Evolutionary conservation across 768 basidiomycete genomes (phyloP), one percentile per base, ranked within the genome.

Genomic region (Tephrocybe rancida): DNA sequence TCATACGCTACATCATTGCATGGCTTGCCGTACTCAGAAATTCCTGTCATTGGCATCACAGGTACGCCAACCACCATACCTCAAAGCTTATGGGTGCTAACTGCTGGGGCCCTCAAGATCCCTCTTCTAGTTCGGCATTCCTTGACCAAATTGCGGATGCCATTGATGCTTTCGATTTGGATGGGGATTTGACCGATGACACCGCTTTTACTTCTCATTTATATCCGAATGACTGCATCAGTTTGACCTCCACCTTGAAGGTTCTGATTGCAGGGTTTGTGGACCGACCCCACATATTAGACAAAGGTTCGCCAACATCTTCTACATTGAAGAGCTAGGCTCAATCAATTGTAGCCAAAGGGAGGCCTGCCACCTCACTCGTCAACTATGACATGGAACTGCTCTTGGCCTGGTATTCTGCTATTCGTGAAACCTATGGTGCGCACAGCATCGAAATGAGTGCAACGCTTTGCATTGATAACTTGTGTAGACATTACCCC

Each of bases 321-420:
- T 25, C 39, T 13, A 22, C 45, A 29, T 16, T 1, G 22, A 0
- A 46, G 10, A 24, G 41, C 2, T 49, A 41, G 30, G 50, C 44
- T 42, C 50, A 37, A 43, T 38, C 35, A 3, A 10, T 42, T 48
- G 3, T 53, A 79, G 77, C 71, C 10, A 83, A 78, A 55, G 77
- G 79, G 24, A 82, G 76, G 54, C 62, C 79, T 0, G 59, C 78
- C 1, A 70, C 74, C 0, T 83, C 85, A 0, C 65, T 88, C 26
- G 84, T 86, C 3, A 75, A 67, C 34, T 83, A 82, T 60, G 88
- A 92, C 62, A 81, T 92, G 34, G 72, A 71, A 45, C 65, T 82
- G 21, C 76, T 92, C 8, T 68, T 73, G 43, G 76, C 77, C 11
- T 90, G 87, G 87, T 85, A 86, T 57, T 64, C 72, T 26, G 72